Conservation (phyloP, 2,329 filamentous ascomycete species). For the Fusarium brevicatenulatum region DNA sequence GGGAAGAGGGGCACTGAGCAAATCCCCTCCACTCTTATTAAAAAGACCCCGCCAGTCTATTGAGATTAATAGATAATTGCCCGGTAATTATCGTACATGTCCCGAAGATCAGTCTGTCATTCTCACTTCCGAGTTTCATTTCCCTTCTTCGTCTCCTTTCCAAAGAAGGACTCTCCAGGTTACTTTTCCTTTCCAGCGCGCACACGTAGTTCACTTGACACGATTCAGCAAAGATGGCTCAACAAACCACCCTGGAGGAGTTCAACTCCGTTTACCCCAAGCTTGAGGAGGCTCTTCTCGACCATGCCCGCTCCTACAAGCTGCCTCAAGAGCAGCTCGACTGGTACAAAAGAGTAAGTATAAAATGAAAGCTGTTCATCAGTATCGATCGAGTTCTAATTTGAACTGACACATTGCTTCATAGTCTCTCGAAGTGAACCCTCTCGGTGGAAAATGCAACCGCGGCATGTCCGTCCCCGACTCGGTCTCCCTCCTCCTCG, state of each 20-base stretch:
- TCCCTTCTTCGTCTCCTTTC: background rate
- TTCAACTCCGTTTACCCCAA: constrained; percentile 93
- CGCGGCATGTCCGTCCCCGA: constrained; percentile 98
- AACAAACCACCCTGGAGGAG: constrained; percentile 82
- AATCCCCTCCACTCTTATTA: constrained; percentile 4
- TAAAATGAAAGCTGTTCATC: background rate
- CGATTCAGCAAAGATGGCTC: constrained; percentile 59
- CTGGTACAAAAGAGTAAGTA: constrained; percentile 84
- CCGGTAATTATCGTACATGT: constrained; percentile 42
- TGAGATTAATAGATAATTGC: background rate
- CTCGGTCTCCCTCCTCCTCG: constrained; percentile 82
- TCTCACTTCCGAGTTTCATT: constrained; percentile 14
- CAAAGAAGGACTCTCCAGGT: constrained; percentile 21
- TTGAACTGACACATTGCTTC: background rate
- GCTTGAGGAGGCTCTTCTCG: constrained; percentile 83
- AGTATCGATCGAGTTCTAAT: background rate
- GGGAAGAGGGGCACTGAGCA: constrained; percentile 41
- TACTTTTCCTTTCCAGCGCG: background rate
- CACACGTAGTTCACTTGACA: background rate
- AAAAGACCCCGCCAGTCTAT: background rate
- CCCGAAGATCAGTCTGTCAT: constrained; percentile 7
- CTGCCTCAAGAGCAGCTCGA: constrained; percentile 81
- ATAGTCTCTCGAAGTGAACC: constrained; percentile 81
- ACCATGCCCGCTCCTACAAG: constrained; percentile 83
- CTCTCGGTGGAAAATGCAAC: constrained; percentile 96